These are phyloP conservation scores for Acacia melanoxylon DNA, from an alignment of 306 rosid genomes.

Conservation along the genomic window DNA sequence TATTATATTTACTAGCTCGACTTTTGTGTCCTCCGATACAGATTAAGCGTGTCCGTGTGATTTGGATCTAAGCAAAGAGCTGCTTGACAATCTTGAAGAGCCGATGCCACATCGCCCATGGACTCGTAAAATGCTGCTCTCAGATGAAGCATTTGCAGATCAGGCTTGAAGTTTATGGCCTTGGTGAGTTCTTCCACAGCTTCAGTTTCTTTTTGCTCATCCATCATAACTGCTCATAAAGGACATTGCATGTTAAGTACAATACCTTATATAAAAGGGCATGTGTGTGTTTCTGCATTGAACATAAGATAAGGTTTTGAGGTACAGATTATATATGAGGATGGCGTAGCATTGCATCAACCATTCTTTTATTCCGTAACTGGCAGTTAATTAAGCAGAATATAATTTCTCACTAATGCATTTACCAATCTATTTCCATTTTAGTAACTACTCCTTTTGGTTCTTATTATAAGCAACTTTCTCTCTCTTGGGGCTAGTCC, in stretches of 20 bases:
- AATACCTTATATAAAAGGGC: conserved; percentile 19
- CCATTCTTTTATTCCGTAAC: neutral
- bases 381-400: too few species aligned
- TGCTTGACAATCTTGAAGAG: conserved; percentile 74
- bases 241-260: conserved; percentile 31
- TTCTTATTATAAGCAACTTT: too few species aligned
- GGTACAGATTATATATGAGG: neutral
- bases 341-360: neutral
- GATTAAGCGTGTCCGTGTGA: conserved; percentile 66
- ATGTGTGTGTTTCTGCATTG: neutral
- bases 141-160: conserved; percentile 82
- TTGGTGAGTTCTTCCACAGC: conserved; percentile 73
- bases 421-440: neutral
- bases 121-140: conserved; percentile 85
- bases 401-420: neutral
- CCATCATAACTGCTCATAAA: conserved; percentile 73
- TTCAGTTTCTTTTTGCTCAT: conserved; percentile 79
- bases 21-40: conserved; percentile 51
- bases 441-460: too few species aligned
- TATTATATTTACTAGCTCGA: conserved; percentile 26
- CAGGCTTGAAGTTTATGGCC: conserved; percentile 80
- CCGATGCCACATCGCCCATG: conserved; percentile 50
- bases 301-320: neutral
- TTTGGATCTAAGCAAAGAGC: conserved; percentile 81
- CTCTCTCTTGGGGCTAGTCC: too few species aligned